Conservation (phyloP, 1,284 basidiomycete species). For the Rhodotorula sp. region DNA sequence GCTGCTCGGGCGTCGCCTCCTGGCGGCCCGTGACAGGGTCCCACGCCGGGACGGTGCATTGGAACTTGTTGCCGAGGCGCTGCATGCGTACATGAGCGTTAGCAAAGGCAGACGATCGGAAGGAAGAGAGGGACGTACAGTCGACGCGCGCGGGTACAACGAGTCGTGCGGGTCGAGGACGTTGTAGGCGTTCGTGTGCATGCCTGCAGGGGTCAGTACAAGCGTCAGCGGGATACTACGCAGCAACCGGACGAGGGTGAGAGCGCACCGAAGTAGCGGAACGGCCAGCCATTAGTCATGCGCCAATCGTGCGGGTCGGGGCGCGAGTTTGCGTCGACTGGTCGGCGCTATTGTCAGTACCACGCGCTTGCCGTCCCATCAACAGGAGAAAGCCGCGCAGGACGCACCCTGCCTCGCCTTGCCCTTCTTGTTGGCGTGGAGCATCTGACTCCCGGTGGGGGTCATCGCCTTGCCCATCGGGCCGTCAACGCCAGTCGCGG, state of each 20-base stretch:
- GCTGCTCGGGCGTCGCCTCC: slow-evolving; percentile 1
- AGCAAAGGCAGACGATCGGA: not conserved
- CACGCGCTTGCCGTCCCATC: not conserved
- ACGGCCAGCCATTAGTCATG: slow-evolving; percentile 45
- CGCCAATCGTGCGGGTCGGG: slow-evolving; percentile 35
- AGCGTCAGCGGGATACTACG: not conserved
- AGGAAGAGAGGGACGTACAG: slow-evolving; percentile 15
- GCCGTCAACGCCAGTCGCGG: not conserved
- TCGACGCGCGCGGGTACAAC: slow-evolving; percentile 43
- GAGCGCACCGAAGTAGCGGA: slow-evolving; percentile 44
- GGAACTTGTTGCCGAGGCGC: slow-evolving; percentile 45
- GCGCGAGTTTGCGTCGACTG: slow-evolving; percentile 8
- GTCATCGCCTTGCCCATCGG: not conserved
- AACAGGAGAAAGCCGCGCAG: too few species aligned
- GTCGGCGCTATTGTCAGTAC: not conserved
- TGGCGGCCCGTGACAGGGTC: slow-evolving; percentile 11
- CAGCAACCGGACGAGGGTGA: not conserved
- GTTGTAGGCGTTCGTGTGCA: slow-evolving; percentile 39
- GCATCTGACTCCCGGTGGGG: slow-evolving; percentile 2
- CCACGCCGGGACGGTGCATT: slow-evolving; percentile 41
- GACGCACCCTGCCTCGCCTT: slow-evolving; percentile 27
- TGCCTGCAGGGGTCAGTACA: slow-evolving; percentile 9
- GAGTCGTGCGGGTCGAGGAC: slow-evolving; percentile 47
- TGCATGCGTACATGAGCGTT: slow-evolving; percentile 4
- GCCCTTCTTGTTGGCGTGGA: slow-evolving; percentile 20